Evolutionary conservation across 2,329 filamentous ascomycete genomes (phyloP).

Genomic region (Penicillium hesseltinei): DNA sequence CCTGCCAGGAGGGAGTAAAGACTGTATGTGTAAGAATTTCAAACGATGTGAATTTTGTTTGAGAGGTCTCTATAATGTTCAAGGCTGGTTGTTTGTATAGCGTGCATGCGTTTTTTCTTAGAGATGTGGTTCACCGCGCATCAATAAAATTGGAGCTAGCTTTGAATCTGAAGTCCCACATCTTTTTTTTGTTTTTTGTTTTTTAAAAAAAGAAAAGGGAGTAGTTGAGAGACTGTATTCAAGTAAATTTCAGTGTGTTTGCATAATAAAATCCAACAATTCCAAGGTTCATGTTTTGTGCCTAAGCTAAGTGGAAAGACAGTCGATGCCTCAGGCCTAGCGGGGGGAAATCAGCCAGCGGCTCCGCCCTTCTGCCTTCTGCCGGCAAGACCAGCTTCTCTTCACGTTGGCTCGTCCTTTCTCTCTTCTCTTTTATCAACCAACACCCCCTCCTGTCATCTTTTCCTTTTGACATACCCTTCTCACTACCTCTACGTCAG

Average conservation of each 20-base stretch:
- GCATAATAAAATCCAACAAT: not conserved
- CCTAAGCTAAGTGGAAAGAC: not conserved
- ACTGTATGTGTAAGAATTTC: not conserved
- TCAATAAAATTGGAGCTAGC: not conserved
- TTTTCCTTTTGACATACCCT: slow-evolving; percentile 5
- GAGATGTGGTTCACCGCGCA: not conserved
- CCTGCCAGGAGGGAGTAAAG: slow-evolving; percentile 16
- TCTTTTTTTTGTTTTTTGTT: not conserved
- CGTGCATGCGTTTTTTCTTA: not conserved
- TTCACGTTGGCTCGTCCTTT: slow-evolving; percentile 10
- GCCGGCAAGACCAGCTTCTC: slow-evolving; percentile 25
- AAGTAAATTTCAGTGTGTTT: not conserved
- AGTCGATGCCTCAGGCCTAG: slow-evolving; percentile 19
- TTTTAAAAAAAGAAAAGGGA: not conserved
- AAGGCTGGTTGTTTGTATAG: not conserved
- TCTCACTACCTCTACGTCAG: slow-evolving; percentile 23
- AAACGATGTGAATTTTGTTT: not conserved
- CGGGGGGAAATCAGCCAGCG: slow-evolving; percentile 16
- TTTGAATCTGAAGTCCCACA: not conserved
- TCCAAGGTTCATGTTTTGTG: not conserved
- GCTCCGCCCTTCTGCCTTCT: slow-evolving; percentile 16
- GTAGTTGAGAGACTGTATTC: not conserved
- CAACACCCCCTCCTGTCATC: slow-evolving; percentile 4
- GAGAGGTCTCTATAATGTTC: not conserved
- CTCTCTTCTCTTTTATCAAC: slow-evolving; percentile 15